A percentile compares a stretch with the other conserved stretches of the same genome.
phyloP scores from a whole-genome alignment of 2,329 filamentous ascomycete species.

The Pyrenochaeta sp. region DNA sequence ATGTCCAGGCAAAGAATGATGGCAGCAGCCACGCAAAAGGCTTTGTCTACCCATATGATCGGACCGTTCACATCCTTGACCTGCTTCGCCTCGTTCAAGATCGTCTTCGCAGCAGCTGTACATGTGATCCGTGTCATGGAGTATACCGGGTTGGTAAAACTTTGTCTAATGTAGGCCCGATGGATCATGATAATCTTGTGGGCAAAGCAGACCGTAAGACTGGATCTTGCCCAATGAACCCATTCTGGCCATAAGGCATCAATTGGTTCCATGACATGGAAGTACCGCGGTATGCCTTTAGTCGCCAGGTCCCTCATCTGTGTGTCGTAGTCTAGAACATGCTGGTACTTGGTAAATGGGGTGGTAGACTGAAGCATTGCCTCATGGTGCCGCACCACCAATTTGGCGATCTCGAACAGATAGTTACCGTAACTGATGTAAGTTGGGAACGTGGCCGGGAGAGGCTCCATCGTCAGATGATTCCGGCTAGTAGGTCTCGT shows the following conservation, averaged over 20 bases:
- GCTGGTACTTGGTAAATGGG: slow-evolving; percentile 52
- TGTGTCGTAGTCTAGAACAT: slow-evolving; percentile 50
- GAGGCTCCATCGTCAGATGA: slow-evolving; percentile 18
- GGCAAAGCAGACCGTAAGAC: slow-evolving; percentile 47
- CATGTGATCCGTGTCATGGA: slow-evolving; percentile 51
- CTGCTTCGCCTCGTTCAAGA: slow-evolving; percentile 49
- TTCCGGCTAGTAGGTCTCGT: slow-evolving; percentile 40
- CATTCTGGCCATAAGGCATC: background rate
- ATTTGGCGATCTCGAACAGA: slow-evolving; percentile 47
- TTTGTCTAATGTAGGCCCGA: slow-evolving; percentile 49
- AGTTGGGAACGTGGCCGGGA: slow-evolving; percentile 30
- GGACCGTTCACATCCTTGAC: slow-evolving; percentile 44
- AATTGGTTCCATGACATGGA: background rate
- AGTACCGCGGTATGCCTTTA: slow-evolving; percentile 34
- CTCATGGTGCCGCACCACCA: slow-evolving; percentile 51
- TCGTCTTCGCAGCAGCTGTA: slow-evolving; percentile 52
- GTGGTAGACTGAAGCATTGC: slow-evolving; percentile 47
- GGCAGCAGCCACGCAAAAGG: slow-evolving; percentile 52
- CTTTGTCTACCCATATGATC: slow-evolving; percentile 52
- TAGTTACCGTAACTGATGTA: slow-evolving; percentile 47
- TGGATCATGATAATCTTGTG: slow-evolving; percentile 57
- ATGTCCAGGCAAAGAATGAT: slow-evolving; percentile 53
- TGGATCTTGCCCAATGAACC: slow-evolving; percentile 23
- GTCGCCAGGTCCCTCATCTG: slow-evolving; percentile 49
- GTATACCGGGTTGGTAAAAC: slow-evolving; percentile 51